phyloP scores from a whole-genome alignment of 331 rosid genomes.

The Quercus tomentella region DNA sequence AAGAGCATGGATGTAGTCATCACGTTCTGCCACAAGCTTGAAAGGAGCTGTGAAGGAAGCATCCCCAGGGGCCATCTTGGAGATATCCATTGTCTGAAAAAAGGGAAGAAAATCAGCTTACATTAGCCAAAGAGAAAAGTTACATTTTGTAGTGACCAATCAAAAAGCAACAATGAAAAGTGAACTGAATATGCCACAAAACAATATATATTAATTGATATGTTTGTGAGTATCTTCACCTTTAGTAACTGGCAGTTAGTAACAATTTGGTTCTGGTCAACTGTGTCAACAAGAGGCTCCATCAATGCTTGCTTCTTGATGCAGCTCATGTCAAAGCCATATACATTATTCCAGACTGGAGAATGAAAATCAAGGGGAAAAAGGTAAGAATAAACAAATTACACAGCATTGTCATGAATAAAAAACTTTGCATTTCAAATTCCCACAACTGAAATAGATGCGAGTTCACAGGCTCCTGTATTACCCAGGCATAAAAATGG shows the following conservation, averaged over 20 bases:
- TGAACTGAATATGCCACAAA: neutral
- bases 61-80: slow-evolving; percentile 90
- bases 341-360: slow-evolving; percentile 93
- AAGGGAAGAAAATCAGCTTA: slow-evolving; percentile 19
- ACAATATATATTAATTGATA: neutral
- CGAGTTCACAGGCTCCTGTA: neutral
- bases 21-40: slow-evolving; percentile 80
- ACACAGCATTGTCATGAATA: neutral
- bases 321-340: slow-evolving; percentile 98
- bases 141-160: neutral
- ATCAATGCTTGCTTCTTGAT: slow-evolving; percentile 93
- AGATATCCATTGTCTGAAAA: slow-evolving; percentile 87
- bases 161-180: neutral
- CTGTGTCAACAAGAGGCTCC: slow-evolving; percentile 99
- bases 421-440: neutral
- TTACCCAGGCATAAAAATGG: neutral
- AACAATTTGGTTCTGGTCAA: slow-evolving; percentile 92
- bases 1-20: slow-evolving; percentile 84
- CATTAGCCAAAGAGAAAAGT: neutral
- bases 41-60: slow-evolving; percentile 84
- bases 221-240: slow-evolving; percentile 32
- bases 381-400: neutral
- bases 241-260: slow-evolving; percentile 88
- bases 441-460: neutral
- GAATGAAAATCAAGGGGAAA: slow-evolving; percentile 8